phyloP scores from a whole-genome alignment of 495 filamentous ascomycete genomes.

The Rusavskia elegans region DNA sequence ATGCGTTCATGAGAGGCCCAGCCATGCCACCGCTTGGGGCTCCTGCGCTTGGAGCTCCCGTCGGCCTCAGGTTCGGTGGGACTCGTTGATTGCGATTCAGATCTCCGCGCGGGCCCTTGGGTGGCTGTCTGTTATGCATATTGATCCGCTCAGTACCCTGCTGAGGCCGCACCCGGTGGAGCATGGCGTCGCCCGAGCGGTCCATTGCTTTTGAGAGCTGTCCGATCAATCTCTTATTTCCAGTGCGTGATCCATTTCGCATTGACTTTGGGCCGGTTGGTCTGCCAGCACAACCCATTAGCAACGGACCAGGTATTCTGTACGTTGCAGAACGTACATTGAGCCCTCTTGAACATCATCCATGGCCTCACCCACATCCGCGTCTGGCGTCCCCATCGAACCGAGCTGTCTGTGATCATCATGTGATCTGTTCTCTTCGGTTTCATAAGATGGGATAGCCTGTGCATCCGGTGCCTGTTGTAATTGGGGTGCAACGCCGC shows the following conservation, averaged over 20 bases:
- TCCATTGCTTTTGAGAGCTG: conserved; percentile 83
- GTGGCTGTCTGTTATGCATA: conserved; percentile 51
- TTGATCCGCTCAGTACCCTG: conserved; percentile 65
- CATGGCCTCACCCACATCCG: conserved; percentile 52
- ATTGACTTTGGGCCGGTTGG: conserved; percentile 93
- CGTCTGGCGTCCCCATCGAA: conserved; percentile 29
- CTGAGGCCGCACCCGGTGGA: conserved; percentile 68
- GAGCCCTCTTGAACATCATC: conserved; percentile 29
- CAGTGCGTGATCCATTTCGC: conserved; percentile 49
- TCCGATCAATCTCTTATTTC: conserved; percentile 67
- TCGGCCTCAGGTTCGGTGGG: conserved; percentile 32
- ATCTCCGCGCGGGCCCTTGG: conserved; percentile 48
- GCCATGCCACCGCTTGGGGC: conserved; percentile 15
- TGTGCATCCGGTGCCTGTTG: conserved; percentile 16
- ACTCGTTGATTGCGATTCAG: conserved; percentile 23
- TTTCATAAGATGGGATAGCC: conserved; percentile 21
- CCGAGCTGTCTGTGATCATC: conserved; percentile 9
- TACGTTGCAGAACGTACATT: conserved; percentile 43
- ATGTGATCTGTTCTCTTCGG: conserved; percentile 13
- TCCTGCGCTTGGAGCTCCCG: conserved; percentile 29
- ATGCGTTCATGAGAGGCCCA: conserved; percentile 34
- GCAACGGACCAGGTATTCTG: not conserved
- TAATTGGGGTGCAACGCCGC: conserved; percentile 15
- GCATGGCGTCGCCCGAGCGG: conserved; percentile 48
- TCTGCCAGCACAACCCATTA: conserved; percentile 26